Conservation (phyloP, 2,329 filamentous ascomycete species). For the Aspergillus sp. region DNA sequence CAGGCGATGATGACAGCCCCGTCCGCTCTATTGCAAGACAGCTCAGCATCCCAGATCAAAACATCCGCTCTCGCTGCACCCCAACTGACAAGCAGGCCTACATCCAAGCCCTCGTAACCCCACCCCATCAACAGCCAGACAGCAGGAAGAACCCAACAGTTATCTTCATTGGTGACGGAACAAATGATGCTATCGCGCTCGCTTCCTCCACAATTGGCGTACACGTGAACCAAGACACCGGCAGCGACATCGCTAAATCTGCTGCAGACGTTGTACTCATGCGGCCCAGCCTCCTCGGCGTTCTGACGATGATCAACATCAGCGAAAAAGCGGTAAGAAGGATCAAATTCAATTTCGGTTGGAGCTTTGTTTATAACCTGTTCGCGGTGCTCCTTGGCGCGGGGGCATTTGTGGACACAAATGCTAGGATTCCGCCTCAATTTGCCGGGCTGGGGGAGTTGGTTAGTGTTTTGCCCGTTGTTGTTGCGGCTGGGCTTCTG, state of each 20-base stretch:
- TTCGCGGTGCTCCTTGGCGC: conserved; percentile 66
- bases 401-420: conserved; percentile 66
- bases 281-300: conserved; percentile 54
- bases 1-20: conserved; percentile 54
- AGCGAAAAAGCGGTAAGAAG: conserved; percentile 45
- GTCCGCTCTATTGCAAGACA: conserved; percentile 49
- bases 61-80: conserved; percentile 48
- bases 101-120: conserved; percentile 38
- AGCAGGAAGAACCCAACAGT: conserved; percentile 42
- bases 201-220: conserved; percentile 70
- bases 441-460: conserved; percentile 72
- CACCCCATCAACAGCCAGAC: background rate
- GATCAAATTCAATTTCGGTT: conserved; percentile 68
- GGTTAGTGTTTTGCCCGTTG: conserved; percentile 71
- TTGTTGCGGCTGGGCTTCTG: conserved; percentile 54
- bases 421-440: conserved; percentile 58
- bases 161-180: conserved; percentile 75
- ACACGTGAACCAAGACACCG: conserved; percentile 57
- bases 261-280: conserved; percentile 71
- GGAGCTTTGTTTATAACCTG: conserved; percentile 70
- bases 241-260: conserved; percentile 63
- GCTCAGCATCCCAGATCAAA: conserved; percentile 40
- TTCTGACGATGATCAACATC: conserved; percentile 60
- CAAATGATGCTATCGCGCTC: conserved; percentile 74
- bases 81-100: conserved; percentile 58